Base-by-base conservation (phyloP, 106 monocot genomes). In the Platanthera zijinensis region DNA sequence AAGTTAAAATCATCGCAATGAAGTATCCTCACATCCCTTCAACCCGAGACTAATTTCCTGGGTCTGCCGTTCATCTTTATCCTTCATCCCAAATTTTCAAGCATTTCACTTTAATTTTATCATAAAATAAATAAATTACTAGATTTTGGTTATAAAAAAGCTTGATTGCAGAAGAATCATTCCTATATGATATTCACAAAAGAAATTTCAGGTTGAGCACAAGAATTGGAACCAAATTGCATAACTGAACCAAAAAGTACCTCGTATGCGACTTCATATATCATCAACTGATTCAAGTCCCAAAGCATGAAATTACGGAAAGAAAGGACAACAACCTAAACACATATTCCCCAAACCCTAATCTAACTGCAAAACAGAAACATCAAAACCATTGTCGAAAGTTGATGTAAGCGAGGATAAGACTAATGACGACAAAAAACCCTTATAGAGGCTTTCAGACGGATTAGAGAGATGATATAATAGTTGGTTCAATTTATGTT, bases 401-500 rank as follows among this genome's bases (percentile, higher is more conserved):
- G 7, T 63, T 10, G 63, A 63, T 3, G 64, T 28, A 18, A 7
- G 30, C 10, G 30, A 66, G 18, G 64, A 66, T 11, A 30, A 30
- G 30, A 66, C 64, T 2, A 30, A 30, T 10, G 30, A 9, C 28
- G 25, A 66, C 64, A 10, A 28, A 9, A 66, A 66, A 66, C 64
- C 64, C 25, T 66, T 66, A 66, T 22, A 66, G 64, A 22, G 5
- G 59, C 18, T 18, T 59, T 59, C 19, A 19, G 5, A 5, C 19
- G 59, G 18, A 7, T 59, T 7, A 10, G n/a, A 59, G 59, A 17
- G 59, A 59, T 3, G 12, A 19, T 28, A 28, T 21, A 30, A 28
- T 66, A 1, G 64, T 30, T 22, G 10, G 28, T 12, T 66, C 64
- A 66, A 30, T 18, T 66, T 32, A 89, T 69, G 61, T 85, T 81